Conservation (phyloP, 805 yeast genomes). For the Spathaspora boniae region DNA sequence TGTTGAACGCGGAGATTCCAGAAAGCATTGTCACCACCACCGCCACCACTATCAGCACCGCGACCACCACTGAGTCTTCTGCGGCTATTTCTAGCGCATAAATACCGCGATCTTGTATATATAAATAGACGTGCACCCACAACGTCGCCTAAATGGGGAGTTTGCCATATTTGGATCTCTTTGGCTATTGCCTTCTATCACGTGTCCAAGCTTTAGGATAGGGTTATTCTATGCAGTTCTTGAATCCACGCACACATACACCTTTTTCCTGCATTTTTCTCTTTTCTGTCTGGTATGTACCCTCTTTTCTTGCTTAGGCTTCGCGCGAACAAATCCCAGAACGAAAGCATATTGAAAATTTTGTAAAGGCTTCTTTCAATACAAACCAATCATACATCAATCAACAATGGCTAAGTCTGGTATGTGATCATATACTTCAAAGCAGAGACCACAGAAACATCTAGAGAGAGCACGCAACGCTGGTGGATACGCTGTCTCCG, state of each 20-base stretch:
- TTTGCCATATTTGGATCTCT: too few relatives aligned
- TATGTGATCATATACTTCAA: constrained; percentile 46
- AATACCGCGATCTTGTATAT: too few relatives aligned
- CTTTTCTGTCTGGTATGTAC: too few relatives aligned
- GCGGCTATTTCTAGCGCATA: too few relatives aligned
- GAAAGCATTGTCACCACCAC: constrained; percentile 17
- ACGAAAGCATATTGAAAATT: constrained; percentile 7
- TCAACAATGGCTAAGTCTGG: constrained; percentile 63
- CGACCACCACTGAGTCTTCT: too few relatives aligned
- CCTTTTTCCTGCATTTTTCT: constrained; percentile 1
- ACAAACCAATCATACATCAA: constrained; percentile 10
- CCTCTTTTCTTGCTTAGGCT: too few relatives aligned
- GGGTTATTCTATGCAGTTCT: too few relatives aligned
- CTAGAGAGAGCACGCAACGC: neutral
- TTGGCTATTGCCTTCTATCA: too few relatives aligned
- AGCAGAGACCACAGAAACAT: neutral
- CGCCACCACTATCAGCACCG: too few relatives aligned
- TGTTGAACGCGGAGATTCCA: constrained; percentile 37
- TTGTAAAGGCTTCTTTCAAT: constrained; percentile 5
- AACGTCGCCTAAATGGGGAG: too few relatives aligned
- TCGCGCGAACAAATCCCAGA: constrained; percentile 1
- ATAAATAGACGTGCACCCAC: too few relatives aligned
- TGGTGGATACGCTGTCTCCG: neutral
- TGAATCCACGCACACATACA: neutral
- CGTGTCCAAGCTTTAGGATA: too few relatives aligned